These are phyloP conservation scores for Aspergillus unguis DNA, from an alignment of 2,329 filamentous ascomycete genomes.

Conservation along the genomic window DNA sequence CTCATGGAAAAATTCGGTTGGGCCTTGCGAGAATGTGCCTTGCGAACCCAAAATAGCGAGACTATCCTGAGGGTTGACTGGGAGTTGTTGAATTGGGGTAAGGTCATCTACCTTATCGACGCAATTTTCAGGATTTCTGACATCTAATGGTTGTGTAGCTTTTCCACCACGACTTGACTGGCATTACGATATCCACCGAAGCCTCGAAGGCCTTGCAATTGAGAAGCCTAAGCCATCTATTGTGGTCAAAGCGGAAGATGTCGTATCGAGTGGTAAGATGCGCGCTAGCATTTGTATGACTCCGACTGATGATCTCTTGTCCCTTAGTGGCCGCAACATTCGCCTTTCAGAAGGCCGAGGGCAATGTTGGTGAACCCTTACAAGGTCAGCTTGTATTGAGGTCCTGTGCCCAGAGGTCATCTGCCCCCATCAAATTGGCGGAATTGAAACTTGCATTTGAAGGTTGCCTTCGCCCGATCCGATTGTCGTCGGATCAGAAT, in stretches of 20 bases:
- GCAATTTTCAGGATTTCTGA: not conserved
- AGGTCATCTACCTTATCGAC: constrained; percentile 8
- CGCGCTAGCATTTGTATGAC: not conserved
- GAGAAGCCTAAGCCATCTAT: constrained; percentile 44
- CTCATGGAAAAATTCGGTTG: constrained; percentile 54
- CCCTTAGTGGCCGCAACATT: constrained; percentile 50
- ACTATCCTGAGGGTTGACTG: constrained; percentile 54
- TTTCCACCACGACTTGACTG: constrained; percentile 36
- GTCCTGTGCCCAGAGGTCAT: constrained; percentile 47
- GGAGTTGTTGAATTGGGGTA: constrained; percentile 50
- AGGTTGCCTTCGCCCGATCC: constrained; percentile 46
- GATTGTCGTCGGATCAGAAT: constrained; percentile 35
- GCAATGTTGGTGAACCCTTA: constrained; percentile 58
- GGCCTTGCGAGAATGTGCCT: constrained; percentile 53
- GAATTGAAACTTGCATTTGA: constrained; percentile 53
- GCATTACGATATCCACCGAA: constrained; percentile 48
- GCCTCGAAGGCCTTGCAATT: constrained; percentile 39
- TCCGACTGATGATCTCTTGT: constrained; percentile 16
- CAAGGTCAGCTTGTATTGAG: constrained; percentile 54
- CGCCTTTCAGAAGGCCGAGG: constrained; percentile 53
- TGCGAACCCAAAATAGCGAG: constrained; percentile 44
- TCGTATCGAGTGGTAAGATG: constrained; percentile 45
- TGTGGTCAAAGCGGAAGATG: constrained; percentile 47
- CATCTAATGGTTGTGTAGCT: constrained; percentile 19
- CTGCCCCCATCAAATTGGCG: constrained; percentile 47